These are phyloP conservation scores for Fusarium sp. DNA, from an alignment of 2,329 filamentous ascomycete species.

Conservation along the genomic window DNA sequence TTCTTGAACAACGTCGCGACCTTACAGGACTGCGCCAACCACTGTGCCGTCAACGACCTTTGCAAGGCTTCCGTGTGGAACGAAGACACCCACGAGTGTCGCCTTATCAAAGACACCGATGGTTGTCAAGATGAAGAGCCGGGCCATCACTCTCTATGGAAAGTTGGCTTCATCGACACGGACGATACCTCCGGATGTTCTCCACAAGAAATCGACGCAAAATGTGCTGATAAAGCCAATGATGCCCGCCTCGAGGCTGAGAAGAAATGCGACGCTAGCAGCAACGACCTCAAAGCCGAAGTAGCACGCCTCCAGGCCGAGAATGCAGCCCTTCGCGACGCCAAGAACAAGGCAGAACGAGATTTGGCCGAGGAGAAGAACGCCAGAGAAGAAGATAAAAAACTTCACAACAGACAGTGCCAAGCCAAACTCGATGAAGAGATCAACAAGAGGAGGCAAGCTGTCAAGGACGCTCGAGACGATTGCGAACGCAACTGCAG, in stretches of 20 bases:
- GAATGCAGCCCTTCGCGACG: not conserved
- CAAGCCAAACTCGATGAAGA: not conserved
- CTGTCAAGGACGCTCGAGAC: not conserved
- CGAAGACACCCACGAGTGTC: not conserved
- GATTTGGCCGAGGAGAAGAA: not conserved
- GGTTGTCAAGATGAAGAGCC: not conserved
- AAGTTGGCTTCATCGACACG: not conserved
- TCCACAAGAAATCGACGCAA: not conserved
- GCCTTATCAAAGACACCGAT: not conserved
- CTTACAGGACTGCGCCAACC: constrained; percentile 1
- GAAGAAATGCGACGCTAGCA: not conserved
- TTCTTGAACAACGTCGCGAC: not conserved
- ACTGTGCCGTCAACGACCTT: not conserved
- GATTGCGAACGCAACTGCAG: not conserved
- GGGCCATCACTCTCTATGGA: not conserved
- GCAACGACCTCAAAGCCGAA: not conserved
- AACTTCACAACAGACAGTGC: not conserved
- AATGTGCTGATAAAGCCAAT: not conserved
- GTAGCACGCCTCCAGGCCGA: not conserved
- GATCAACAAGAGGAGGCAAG: not conserved
- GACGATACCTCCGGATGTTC: not conserved
- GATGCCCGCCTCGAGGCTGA: not conserved
- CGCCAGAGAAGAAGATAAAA: not conserved
- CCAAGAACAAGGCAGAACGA: not conserved
- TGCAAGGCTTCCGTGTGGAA: not conserved